Base-by-base conservation (phyloP, 805 yeast genomes). In the Candida insectalens region DNA sequence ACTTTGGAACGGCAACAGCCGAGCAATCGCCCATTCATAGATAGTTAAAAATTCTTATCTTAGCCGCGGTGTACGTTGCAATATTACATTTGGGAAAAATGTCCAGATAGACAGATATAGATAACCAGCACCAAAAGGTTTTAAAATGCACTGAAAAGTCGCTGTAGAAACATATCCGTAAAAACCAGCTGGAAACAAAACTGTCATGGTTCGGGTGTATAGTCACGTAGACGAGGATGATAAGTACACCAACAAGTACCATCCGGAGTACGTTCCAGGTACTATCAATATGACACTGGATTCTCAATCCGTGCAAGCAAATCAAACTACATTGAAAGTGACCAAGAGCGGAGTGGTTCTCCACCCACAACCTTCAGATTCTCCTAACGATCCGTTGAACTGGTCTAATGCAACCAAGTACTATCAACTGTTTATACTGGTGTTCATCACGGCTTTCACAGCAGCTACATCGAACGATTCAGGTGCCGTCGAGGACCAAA, bases 391-490 rank as follows among this genome's bases (percentile, higher is more conserved):
- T 46, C 82, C 82, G 2, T 55, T 76, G 35, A 76, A 75, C 50
- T 76, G 83, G 83, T 48, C 61, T n/a, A 37, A 30, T 27, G 27
- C 28, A 30, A 58, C 57, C 5, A 62, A 71, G 46, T 36, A 53
- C 12, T 62, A 68, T 47, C 79, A 76, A 46, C 68, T 72, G 38
- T 50, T 56, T 4, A 50, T 76, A 10, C 57, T 77, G 44, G 60
- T 74, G 2, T 69, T 74, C 44, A 65, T 76, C 33, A 75, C 83
- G 1, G 82, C 75, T 0, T 72, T 77, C 49, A 77, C 83, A 0
- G 83, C 81, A 6, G 83, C 83, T 13, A 74, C 81, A 10, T 71
- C 88, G 4, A 82, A 82, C 51, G 79, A 74, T 50, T 84, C 87
- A 1, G 80, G 83, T 21, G 65, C 85, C 2, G 67, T 79, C 6